Evolutionary conservation across 805 yeast genomes (phyloP).

Genomic region (Scheffersomyces ergatensis): DNA sequence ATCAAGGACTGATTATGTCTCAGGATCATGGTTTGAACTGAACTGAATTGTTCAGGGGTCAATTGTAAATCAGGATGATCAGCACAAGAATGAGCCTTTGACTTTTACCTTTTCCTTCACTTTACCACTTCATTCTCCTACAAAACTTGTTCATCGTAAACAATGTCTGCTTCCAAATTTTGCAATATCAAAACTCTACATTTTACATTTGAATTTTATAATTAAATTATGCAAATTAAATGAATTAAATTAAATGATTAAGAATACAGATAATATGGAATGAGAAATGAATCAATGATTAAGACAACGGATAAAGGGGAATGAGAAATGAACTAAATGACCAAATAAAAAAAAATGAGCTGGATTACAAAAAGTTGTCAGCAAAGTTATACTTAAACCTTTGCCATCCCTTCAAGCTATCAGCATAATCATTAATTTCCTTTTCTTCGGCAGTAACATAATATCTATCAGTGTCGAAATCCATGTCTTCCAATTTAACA

Average conservation of each 20-base stretch:
- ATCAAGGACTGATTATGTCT: slow-evolving; percentile 79
- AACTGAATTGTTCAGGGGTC: slow-evolving; percentile 56
- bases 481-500: slow-evolving; percentile 47
- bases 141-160: no score
- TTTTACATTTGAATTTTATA: no score
- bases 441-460: slow-evolving; percentile 48
- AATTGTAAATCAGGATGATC: slow-evolving; percentile 47
- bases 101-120: slow-evolving; percentile 7
- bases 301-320: no score
- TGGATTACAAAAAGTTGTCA: slow-evolving; percentile 21
- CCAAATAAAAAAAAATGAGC: no score
- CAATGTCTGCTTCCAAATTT: no score
- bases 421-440: slow-evolving; percentile 34
- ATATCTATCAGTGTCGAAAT: slow-evolving; percentile 52
- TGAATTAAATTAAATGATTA: no score
- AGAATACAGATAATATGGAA: no score
- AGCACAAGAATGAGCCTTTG: slow-evolving; percentile 45
- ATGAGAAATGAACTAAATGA: no score
- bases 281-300: no score
- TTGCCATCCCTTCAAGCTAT: slow-evolving; percentile 42
- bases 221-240: no score
- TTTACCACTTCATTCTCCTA: no score
- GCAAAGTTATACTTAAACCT: slow-evolving; percentile 33
- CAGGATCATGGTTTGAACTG: slow-evolving; percentile 59
- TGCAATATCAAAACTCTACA: no score